Evolutionary conservation across 441 rosid species (phyloP), one percentile per base, ranked within the genome.

Genomic region (Geranium incanum): DNA sequence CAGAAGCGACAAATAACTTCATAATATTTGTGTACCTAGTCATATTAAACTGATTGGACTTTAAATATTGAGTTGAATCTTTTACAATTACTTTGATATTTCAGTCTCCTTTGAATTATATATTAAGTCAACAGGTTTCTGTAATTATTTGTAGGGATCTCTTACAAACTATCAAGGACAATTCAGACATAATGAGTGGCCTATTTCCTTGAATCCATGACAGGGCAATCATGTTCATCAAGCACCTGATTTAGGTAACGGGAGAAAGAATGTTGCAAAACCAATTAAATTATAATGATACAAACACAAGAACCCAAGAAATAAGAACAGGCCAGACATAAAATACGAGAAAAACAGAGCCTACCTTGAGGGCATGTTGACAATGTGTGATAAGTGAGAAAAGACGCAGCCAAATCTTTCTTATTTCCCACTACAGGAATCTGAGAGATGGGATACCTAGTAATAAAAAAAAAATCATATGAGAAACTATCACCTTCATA

Each of bases 381-480:
- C 68, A 84, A 45, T 5, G 59, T 65, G 77, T 86, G 90, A 70
- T 78, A 86, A 28, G 90, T 83, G 11, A 84, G 67, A 75, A 84
- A 86, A 36, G 78, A 63, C 5, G 89, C 84, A 62, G 78, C 71
- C 12, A 84, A 50, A 15, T 78, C 86, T 76, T 66, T 74, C 41
- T n/a, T 77, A 65, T 4, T 21, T 48, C 7, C 72, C 71, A 74
- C 68, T 13, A 66, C 4, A 19, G 90, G 88, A 71, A 86, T 78
- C 67, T 71, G 79, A 69, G 82, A 78, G 70, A 84, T 71, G n/a
- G 90, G 88, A 70, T 84, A 84, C 86, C 90, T 86, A 55, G 55
- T 48, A 36, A 7, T 37, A 1, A 65, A 38, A 41, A 38, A 41
- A 45, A 8, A n/a, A 66, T 12, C 4, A 6, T 41, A 3, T 70